Conservation (phyloP, 352 stramenopile genomes). For the Globisporangium perplexum region DNA sequence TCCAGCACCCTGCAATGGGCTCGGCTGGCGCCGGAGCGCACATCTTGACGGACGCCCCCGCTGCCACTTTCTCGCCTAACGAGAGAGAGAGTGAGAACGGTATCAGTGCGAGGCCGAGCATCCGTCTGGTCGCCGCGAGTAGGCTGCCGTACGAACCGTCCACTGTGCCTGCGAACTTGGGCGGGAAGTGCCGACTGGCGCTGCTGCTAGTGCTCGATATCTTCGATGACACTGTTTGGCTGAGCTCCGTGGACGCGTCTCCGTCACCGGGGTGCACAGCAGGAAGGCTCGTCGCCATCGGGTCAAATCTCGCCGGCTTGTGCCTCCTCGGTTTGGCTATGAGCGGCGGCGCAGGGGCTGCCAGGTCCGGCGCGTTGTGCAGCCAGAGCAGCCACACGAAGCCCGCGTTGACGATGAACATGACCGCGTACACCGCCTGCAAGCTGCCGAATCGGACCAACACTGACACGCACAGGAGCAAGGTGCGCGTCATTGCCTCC, state of each 20-base stretch:
- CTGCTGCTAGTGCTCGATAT: slow-evolving; percentile 8
- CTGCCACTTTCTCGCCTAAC: slow-evolving; percentile 35
- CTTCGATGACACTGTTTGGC: background rate
- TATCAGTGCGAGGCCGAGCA: background rate
- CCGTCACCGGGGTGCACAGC: background rate
- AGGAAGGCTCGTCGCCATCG: background rate
- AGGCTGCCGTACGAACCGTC: slow-evolving; percentile 3
- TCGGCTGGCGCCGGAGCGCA: slow-evolving; percentile 29
- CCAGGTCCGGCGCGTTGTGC: slow-evolving; percentile 6
- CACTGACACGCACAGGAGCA: slow-evolving; percentile 17
- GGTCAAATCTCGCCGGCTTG: slow-evolving; percentile 2
- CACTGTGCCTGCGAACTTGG: slow-evolving; percentile 11
- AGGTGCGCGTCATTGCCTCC: background rate
- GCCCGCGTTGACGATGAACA: slow-evolving; percentile 33
- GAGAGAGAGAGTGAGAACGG: background rate
- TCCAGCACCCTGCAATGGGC: slow-evolving; percentile 45
- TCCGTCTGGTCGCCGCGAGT: background rate
- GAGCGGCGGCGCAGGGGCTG: background rate
- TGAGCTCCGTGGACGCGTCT: slow-evolving; percentile 1
- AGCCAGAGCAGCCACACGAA: slow-evolving; percentile 43
- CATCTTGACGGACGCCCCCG: slow-evolving; percentile 50
- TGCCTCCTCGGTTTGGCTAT: background rate
- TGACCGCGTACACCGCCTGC: slow-evolving; percentile 17
- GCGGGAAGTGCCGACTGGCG: background rate
- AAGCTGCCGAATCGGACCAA: slow-evolving; percentile 36